Evolutionary conservation across 1,139 yeast genomes (phyloP).

Genomic region (Magnusiomyces starmeri): DNA sequence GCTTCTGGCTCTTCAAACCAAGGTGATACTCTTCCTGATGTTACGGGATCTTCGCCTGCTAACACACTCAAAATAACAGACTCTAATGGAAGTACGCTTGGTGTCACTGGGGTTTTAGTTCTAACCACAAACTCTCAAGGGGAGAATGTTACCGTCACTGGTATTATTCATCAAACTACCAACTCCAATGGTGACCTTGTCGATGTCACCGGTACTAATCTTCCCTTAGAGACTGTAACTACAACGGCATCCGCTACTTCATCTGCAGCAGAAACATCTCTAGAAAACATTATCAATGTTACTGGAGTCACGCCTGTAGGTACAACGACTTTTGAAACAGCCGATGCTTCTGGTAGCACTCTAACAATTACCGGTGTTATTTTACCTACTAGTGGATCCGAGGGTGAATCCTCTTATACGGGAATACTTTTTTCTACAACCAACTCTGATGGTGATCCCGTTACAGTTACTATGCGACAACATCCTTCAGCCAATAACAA

Average conservation of each 20-base stretch:
- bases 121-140: neutral
- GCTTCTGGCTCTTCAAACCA: constrained; percentile 5
- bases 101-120: neutral
- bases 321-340: neutral
- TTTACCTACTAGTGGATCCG: neutral
- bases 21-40: neutral
- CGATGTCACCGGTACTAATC: neutral
- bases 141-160: neutral
- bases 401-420: neutral
- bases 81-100: neutral
- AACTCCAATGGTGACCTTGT: neutral
- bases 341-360: neutral
- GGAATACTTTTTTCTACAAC: neutral
- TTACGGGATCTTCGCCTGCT: constrained; percentile 1
- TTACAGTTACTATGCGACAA: neutral
- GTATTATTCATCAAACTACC: neutral
- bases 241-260: neutral
- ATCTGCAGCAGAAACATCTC: neutral
- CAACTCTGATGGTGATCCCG: neutral
- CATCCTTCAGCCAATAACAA: neutral
- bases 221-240: neutral
- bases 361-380: neutral
- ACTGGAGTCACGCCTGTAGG: constrained; percentile 1
- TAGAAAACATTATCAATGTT: neutral
- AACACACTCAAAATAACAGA: neutral